Conservation (phyloP, 2,329 filamentous ascomycete genomes). For the Epichloe hybrida region DNA sequence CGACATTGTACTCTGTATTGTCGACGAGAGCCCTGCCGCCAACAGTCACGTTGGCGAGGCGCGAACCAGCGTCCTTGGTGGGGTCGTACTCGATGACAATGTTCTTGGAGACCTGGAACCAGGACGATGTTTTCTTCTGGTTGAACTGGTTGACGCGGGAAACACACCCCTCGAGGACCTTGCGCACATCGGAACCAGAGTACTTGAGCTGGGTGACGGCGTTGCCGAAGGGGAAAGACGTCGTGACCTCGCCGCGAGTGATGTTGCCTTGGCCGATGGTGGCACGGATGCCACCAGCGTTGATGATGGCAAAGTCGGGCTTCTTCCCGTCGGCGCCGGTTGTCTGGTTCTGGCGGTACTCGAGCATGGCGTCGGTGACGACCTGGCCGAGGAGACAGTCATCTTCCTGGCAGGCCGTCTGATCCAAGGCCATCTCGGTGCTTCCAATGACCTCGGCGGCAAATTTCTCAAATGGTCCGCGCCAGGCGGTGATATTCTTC, state of each 20-base stretch:
- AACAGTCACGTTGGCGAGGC: conserved; percentile 39
- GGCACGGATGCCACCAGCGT: conserved; percentile 50
- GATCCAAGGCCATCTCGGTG: conserved; percentile 42
- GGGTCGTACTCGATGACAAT: conserved; percentile 46
- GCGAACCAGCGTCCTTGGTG: conserved; percentile 30
- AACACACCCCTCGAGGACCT: conserved; percentile 45
- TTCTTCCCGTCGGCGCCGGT: conserved; percentile 15
- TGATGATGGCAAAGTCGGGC: conserved; percentile 46
- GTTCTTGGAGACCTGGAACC: conserved; percentile 46
- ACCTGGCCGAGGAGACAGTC: conserved; percentile 47
- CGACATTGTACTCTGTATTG: conserved; percentile 36
- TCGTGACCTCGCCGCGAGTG: conserved; percentile 49
- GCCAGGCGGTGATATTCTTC: conserved; percentile 43
- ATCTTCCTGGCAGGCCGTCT: conserved; percentile 40
- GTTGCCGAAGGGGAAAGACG: conserved; percentile 53
- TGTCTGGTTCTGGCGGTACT: conserved; percentile 40
- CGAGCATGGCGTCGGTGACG: conserved; percentile 45
- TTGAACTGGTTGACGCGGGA: conserved; percentile 41
- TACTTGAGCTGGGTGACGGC: conserved; percentile 44
- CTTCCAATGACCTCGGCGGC: conserved; percentile 26
- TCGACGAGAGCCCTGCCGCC: conserved; percentile 33
- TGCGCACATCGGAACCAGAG: conserved; percentile 39
- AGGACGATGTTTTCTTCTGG: conserved; percentile 37
- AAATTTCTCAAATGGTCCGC: conserved; percentile 46
- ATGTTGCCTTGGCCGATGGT: conserved; percentile 47